A percentile compares a stretch with the other conserved stretches of the same genome.
Evolutionary conservation across 2,329 filamentous ascomycete genomes (phyloP).

Genomic region (Calonectria naviculata): DNA sequence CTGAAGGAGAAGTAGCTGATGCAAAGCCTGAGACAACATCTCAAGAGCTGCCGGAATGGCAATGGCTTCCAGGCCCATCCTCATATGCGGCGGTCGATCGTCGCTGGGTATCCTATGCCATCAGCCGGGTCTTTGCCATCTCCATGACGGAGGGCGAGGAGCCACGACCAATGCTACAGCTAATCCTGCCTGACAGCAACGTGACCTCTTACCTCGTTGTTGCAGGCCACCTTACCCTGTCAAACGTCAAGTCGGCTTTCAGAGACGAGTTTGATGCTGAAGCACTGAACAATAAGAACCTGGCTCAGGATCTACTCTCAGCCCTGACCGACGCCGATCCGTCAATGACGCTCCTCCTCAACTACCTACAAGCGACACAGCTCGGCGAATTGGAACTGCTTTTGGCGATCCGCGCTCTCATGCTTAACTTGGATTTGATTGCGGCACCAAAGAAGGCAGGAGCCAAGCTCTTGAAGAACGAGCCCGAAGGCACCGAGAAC

Average conservation of each 20-base stretch:
- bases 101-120: constrained; percentile 72
- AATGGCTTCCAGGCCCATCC: constrained; percentile 55
- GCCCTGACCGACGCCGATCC: constrained; percentile 75
- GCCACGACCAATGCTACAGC: constrained; percentile 43
- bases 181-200: constrained; percentile 62
- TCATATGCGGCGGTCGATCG: constrained; percentile 69
- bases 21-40: constrained; percentile 25
- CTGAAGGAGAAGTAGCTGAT: constrained; percentile 32
- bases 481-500: constrained; percentile 43
- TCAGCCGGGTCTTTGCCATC: constrained; percentile 71
- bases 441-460: constrained; percentile 51
- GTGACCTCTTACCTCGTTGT: constrained; percentile 69
- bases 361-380: constrained; percentile 73
- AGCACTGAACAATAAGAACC: constrained; percentile 55
- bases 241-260: constrained; percentile 70
- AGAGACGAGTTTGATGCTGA: constrained; percentile 58
- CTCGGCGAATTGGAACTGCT: constrained; percentile 75
- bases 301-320: constrained; percentile 70
- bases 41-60: constrained; percentile 59
- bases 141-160: constrained; percentile 55
- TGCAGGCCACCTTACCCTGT: constrained; percentile 69
- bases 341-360: constrained; percentile 73
- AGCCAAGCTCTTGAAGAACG: constrained; percentile 46
- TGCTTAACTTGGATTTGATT: constrained; percentile 75
- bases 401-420: constrained; percentile 72